A percentile compares a stretch with the other conserved stretches of the same genome.
phyloP scores from a whole-genome alignment of 805 yeast genomes.

The Kazachstania psychrophila region DNA sequence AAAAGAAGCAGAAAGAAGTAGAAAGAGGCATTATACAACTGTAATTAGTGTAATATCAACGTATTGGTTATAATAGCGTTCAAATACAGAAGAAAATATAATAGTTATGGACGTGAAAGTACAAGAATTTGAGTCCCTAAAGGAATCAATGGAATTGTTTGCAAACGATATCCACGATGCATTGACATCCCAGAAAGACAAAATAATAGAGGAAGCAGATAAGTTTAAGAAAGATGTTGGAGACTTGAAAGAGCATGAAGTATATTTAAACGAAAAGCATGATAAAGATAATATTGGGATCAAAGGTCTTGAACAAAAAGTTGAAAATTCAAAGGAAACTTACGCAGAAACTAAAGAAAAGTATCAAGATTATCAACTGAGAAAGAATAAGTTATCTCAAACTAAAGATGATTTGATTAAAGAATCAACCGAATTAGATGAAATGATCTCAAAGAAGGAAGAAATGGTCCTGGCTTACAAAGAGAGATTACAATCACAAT shows the following conservation, averaged over 20 bases:
- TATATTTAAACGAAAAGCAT: constrained; percentile 22
- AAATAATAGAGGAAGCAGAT: constrained; percentile 5
- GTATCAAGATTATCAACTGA: constrained; percentile 30
- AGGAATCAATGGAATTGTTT: constrained; percentile 3
- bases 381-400: constrained; percentile 30
- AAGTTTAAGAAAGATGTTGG: constrained; percentile 9
- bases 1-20: too few relatives aligned
- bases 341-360: constrained; percentile 30
- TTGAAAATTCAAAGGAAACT: constrained; percentile 19
- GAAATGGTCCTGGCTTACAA: constrained; percentile 29
- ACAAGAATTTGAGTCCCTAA: constrained; percentile 3
- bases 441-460: constrained; percentile 26
- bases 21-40: too few relatives aligned
- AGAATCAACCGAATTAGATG: constrained; percentile 30
- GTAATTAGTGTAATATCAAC: too few relatives aligned
- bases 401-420: constrained; percentile 24
- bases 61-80: too few relatives aligned
- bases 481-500: constrained; percentile 35
- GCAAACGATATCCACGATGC: constrained; percentile 3
- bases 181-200: background rate
- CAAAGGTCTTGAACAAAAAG: constrained; percentile 17
- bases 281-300: constrained; percentile 18
- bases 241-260: constrained; percentile 18
- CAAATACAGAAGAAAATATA: too few relatives aligned
- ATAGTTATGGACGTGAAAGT: constrained; percentile 3